Evolutionary conservation across 495 filamentous ascomycete genomes (phyloP).

Genomic region (Articulospora tetracladia): DNA sequence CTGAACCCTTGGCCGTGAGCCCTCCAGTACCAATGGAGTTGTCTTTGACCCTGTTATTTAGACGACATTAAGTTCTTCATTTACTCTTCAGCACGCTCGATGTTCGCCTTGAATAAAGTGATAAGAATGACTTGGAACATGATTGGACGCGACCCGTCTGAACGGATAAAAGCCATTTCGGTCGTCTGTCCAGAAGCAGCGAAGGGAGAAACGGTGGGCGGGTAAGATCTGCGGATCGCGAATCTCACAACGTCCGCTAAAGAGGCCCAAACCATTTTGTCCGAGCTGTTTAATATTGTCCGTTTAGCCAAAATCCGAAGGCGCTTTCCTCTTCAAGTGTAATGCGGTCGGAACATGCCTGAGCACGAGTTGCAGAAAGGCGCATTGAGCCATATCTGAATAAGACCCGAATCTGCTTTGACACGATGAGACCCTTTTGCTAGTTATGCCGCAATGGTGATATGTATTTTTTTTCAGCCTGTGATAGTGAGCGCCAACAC

Average conservation of each 20-base stretch:
- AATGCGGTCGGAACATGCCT: too few species aligned
- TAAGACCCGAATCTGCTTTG: too few species aligned
- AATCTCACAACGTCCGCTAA: conserved; percentile 20
- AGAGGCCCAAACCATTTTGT: not conserved
- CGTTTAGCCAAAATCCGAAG: too few species aligned
- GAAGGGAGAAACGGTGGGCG: conserved; percentile 8
- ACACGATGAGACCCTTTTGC: too few species aligned
- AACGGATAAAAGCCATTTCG: conserved; percentile 6
- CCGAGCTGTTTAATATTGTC: too few species aligned
- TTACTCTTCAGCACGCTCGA: not conserved
- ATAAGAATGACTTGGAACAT: not conserved
- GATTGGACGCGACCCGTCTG: not conserved
- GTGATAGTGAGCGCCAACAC: too few species aligned
- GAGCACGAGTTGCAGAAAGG: too few species aligned
- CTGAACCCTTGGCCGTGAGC: too few species aligned
- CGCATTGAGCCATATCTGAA: too few species aligned
- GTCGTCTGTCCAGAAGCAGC: not conserved
- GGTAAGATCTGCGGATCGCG: conserved; percentile 15
- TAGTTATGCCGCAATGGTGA: too few species aligned
- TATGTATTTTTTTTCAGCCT: too few species aligned
- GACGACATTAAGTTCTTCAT: not conserved
- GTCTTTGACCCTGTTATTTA: not conserved
- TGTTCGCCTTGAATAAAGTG: not conserved
- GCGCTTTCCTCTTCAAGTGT: too few species aligned
- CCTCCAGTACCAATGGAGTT: not conserved